Conservation (phyloP, 1,284 basidiomycete genomes). For the Singerocomus inundabilis region DNA sequence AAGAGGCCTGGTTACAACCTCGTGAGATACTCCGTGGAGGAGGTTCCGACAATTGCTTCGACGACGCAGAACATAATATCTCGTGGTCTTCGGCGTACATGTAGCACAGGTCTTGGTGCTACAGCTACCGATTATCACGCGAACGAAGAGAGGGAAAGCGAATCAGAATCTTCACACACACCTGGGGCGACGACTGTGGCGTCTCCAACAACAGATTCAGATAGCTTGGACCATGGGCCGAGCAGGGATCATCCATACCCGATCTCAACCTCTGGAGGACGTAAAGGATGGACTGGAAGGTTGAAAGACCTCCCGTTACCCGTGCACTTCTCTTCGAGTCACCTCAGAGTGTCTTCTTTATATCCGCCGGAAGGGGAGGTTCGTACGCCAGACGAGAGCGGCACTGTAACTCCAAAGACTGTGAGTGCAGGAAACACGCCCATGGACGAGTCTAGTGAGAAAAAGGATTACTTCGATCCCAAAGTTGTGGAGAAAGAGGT, state of each 20-base stretch:
- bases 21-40: slow-evolving; percentile 42
- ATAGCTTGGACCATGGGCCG: neutral
- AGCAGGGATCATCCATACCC: too few species aligned
- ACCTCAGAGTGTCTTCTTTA: slow-evolving; percentile 13
- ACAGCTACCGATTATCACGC: neutral
- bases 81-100: slow-evolving; percentile 8
- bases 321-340: slow-evolving; percentile 14
- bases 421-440: slow-evolving; percentile 22
- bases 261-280: slow-evolving; percentile 12
- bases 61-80: slow-evolving; percentile 3
- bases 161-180: slow-evolving; percentile 19
- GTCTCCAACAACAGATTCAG: slow-evolving; percentile 19
- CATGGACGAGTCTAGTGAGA: slow-evolving; percentile 19
- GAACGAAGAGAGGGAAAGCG: slow-evolving; percentile 6
- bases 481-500: slow-evolving; percentile 22
- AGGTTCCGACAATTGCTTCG: neutral
- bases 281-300: slow-evolving; percentile 27
- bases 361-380: slow-evolving; percentile 7
- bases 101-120: slow-evolving; percentile 11
- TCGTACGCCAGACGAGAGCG: slow-evolving; percentile 17
- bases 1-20: slow-evolving; percentile 58
- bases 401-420: slow-evolving; percentile 17
- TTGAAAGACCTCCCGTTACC: slow-evolving; percentile 26
- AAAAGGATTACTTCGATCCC: slow-evolving; percentile 29
- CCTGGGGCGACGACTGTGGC: slow-evolving; percentile 14